Percentiles rank a stretch among this genome's conserved stretches.
Evolutionary conservation across 495 filamentous ascomycete genomes (phyloP).

Genomic region (Aspergillus bertholletiae): DNA sequence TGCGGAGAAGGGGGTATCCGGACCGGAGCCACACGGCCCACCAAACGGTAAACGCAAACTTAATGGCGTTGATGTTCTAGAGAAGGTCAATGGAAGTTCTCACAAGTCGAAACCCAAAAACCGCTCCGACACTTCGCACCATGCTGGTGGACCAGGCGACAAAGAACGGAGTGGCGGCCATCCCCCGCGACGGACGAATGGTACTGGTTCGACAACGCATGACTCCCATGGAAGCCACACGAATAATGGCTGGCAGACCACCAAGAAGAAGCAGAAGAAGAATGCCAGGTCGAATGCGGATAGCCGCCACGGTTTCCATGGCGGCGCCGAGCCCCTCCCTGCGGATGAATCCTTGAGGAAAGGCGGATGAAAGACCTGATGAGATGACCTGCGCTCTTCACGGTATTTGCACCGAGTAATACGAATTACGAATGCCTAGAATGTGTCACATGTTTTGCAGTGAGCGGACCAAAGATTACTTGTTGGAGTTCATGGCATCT

Average conservation of each 20-base stretch:
- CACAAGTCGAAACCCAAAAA: conserved; percentile 33
- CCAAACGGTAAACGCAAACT: conserved; percentile 25
- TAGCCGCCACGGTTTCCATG: conserved; percentile 20
- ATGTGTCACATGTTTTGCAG: not conserved
- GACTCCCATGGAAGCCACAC: conserved; percentile 27
- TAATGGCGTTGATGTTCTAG: conserved; percentile 31
- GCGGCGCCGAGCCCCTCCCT: conserved; percentile 39
- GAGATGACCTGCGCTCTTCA: not conserved
- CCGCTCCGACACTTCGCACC: conserved; percentile 28
- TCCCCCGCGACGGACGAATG: conserved; percentile 33
- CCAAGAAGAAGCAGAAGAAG: conserved; percentile 45
- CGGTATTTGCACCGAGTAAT: not conserved
- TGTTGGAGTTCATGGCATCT: not conserved
- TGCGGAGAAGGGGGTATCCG: conserved; percentile 28
- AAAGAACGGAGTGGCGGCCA: conserved; percentile 31
- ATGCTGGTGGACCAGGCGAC: conserved; percentile 19
- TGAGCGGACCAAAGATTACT: not conserved
- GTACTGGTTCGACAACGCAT: conserved; percentile 14
- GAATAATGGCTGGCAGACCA: conserved; percentile 45
- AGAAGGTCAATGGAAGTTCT: conserved; percentile 35
- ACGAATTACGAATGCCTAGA: conserved; percentile 12
- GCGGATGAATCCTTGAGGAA: conserved; percentile 48
- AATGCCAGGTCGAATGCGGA: conserved; percentile 34
- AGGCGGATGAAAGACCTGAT: conserved; percentile 35
- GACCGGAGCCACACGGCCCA: conserved; percentile 20